Conservation (phyloP, 2,329 filamentous ascomycete genomes). For the Ascochyta clinopodiicola region DNA sequence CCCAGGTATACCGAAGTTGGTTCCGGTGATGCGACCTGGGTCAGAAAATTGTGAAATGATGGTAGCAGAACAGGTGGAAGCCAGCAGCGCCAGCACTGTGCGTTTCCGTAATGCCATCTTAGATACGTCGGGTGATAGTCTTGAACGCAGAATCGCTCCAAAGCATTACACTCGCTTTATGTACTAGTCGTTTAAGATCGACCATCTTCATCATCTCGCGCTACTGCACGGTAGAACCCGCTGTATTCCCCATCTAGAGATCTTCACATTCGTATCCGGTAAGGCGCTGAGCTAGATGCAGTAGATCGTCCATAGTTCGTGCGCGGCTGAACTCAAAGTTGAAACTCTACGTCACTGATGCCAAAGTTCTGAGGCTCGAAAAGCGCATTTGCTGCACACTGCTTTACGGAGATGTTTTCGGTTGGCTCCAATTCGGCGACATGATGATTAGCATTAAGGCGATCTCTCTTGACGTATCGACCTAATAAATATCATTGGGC, state of each 20-base stretch:
- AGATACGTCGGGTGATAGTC: background rate
- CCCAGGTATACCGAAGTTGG: constrained; percentile 21
- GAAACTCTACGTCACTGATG: background rate
- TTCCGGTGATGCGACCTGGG: background rate
- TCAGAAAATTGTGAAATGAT: background rate
- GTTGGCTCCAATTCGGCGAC: background rate
- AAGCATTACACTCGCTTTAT: background rate
- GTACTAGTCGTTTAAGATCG: too few species aligned
- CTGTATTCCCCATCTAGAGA: background rate
- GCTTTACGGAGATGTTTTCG: background rate
- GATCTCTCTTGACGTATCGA: too few species aligned
- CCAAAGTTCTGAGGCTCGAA: background rate
- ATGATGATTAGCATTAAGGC: background rate
- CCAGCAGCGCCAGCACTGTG: background rate
- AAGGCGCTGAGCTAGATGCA: background rate
- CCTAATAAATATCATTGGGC: too few species aligned
- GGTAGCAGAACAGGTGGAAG: background rate
- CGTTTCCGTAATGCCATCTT: background rate
- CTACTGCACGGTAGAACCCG: background rate
- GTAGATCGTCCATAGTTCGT: background rate
- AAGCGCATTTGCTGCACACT: background rate
- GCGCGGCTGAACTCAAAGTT: background rate
- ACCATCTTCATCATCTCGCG: background rate
- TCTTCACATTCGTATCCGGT: background rate
- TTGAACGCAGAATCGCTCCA: background rate